phyloP scores from a whole-genome alignment of 306 rosid species.

The Lagenaria siceraria region DNA sequence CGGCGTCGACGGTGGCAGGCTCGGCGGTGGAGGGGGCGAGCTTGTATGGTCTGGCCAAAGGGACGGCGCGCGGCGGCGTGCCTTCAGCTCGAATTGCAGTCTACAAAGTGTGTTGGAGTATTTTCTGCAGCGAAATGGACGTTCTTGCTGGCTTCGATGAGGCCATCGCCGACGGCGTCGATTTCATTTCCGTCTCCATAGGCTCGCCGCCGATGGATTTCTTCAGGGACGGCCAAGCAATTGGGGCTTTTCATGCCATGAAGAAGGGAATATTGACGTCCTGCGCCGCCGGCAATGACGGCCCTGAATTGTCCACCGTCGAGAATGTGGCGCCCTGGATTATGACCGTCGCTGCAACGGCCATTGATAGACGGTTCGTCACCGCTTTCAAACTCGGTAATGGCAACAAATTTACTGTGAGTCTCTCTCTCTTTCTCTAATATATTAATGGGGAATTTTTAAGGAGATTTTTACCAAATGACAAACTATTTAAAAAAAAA shows the following conservation, averaged over 20 bases:
- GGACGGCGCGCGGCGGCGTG: constrained; percentile 77
- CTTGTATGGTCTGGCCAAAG: constrained; percentile 49
- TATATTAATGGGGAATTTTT: too few species aligned
- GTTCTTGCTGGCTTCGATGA: constrained; percentile 63
- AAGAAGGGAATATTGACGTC: constrained; percentile 7
- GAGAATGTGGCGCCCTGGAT: constrained; percentile 10
- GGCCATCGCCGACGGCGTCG: constrained; percentile 83
- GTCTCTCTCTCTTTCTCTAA: not conserved
- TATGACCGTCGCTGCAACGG: constrained; percentile 8
- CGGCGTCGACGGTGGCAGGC: constrained; percentile 53
- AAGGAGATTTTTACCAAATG: too few species aligned
- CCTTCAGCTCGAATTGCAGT: constrained; percentile 54
- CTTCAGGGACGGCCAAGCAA: not conserved
- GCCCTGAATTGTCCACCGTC: not conserved
- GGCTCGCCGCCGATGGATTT: constrained; percentile 25
- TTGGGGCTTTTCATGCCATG: constrained; percentile 15
- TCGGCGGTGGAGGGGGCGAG: constrained; percentile 37
- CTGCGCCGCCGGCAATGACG: constrained; percentile 5
- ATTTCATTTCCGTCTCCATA: constrained; percentile 47
- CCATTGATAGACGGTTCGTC: constrained; percentile 6
- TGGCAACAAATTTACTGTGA: not conserved
- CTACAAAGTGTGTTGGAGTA: constrained; percentile 74
- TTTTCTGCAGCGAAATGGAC: constrained; percentile 55
- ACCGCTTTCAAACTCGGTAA: not conserved
- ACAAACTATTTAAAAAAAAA: too few species aligned